Evolutionary conservation across 306 rosid genomes (phyloP).

Genomic region (Castanea mollissima): DNA sequence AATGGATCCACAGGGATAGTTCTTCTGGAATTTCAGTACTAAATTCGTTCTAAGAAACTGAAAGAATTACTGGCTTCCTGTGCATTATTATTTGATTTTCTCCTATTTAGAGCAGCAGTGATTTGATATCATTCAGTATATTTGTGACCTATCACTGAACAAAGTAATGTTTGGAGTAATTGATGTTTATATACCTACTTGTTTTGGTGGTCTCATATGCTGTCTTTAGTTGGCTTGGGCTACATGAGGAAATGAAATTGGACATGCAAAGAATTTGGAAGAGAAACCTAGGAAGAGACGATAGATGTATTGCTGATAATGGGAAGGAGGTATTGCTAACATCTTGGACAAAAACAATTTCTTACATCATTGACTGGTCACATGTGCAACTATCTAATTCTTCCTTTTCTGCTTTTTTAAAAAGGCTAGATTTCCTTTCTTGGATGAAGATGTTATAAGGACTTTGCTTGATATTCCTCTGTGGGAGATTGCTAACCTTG

Average conservation of each 20-base stretch:
- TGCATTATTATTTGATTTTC: slow-evolving; percentile 8
- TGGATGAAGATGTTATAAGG: slow-evolving; percentile 90
- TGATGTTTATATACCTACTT: slow-evolving; percentile 7
- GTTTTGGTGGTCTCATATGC: slow-evolving; percentile 29
- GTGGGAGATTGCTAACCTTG: slow-evolving; percentile 91
- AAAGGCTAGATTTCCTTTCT: slow-evolving; percentile 92
- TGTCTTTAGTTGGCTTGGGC: slow-evolving; percentile 72
- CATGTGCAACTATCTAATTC: slow-evolving; percentile 8
- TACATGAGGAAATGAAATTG: slow-evolving; percentile 87
- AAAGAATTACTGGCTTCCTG: slow-evolving; percentile 2
- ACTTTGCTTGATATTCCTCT: slow-evolving; percentile 65
- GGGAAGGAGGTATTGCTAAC: slow-evolving; percentile 80
- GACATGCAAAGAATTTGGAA: slow-evolving; percentile 99
- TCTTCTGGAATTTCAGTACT: not conserved
- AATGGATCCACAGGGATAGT: no score
- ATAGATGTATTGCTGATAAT: slow-evolving; percentile 87
- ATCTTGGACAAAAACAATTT: slow-evolving; percentile 4
- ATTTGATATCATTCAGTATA: slow-evolving; percentile 3
- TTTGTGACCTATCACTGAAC: not conserved
- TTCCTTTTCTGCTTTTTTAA: not conserved
- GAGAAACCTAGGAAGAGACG: slow-evolving; percentile 98
- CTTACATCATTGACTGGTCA: slow-evolving; percentile 6
- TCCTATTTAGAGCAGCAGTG: slow-evolving; percentile 5
- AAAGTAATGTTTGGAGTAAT: not conserved
- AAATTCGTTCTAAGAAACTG: not conserved